Evolutionary conservation across 305 asterid species (phyloP).

Genomic region (Fraxinus floribunda): DNA sequence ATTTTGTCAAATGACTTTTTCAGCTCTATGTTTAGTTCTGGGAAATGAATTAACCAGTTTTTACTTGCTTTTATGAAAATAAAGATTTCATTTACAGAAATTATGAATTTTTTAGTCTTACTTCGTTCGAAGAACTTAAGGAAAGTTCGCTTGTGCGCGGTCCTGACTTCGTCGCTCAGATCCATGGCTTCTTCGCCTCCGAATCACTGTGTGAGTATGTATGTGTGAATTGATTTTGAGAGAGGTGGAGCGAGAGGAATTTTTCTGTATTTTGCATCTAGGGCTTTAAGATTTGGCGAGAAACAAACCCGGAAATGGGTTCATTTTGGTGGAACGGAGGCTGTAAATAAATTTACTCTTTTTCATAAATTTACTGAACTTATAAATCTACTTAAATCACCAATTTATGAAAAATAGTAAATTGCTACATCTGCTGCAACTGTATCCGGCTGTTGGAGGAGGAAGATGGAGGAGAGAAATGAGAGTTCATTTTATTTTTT

Average conservation of each 20-base stretch:
- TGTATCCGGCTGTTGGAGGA: too few species aligned
- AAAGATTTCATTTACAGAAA: neutral
- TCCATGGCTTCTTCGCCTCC: conserved; percentile 51
- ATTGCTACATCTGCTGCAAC: too few species aligned
- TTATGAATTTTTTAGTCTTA: conserved; percentile 28
- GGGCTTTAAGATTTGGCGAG: conserved; percentile 60
- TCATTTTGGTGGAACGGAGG: conserved; percentile 42
- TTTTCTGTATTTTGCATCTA: neutral
- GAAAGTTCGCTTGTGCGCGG: conserved; percentile 75
- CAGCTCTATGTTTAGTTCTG: conserved; percentile 64
- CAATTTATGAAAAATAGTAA: too few species aligned
- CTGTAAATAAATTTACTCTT: too few species aligned
- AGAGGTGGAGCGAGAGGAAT: too few species aligned
- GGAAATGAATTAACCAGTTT: conserved; percentile 7
- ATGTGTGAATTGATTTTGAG: neutral
- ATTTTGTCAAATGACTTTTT: conserved; percentile 56
- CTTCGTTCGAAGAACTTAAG: conserved; percentile 87
- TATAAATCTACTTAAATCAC: too few species aligned
- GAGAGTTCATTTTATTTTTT: too few species aligned
- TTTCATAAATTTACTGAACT: too few species aligned
- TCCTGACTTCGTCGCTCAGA: conserved; percentile 76
- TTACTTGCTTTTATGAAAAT: neutral
- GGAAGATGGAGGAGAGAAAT: too few species aligned
- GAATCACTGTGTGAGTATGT: conserved; percentile 6
- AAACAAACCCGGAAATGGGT: conserved; percentile 13